phyloP scores from a whole-genome alignment of 306 rosid genomes.

The Begonia fuchsioides region DNA sequence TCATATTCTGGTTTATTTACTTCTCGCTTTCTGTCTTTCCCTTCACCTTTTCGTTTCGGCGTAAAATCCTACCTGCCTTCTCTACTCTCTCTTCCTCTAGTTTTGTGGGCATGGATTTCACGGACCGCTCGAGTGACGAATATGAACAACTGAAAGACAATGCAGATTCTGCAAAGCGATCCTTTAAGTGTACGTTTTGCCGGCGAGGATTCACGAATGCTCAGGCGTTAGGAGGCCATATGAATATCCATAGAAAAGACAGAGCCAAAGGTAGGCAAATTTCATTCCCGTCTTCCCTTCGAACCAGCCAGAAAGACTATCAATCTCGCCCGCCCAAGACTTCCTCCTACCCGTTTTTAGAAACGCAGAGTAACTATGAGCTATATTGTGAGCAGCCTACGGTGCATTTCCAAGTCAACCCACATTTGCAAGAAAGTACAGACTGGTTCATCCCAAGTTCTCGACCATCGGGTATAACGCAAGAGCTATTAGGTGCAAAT shows the following conservation, averaged over 20 bases:
- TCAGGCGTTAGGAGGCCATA: slow-evolving; percentile 90
- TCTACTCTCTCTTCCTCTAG: slow-evolving; percentile 5
- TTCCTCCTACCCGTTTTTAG: neutral
- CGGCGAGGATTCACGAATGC: slow-evolving; percentile 92
- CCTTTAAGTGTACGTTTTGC: slow-evolving; percentile 80
- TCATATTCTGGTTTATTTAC: slow-evolving; percentile 13
- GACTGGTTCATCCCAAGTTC: slow-evolving; percentile 14
- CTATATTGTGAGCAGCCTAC: slow-evolving; percentile 21
- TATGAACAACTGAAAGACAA: slow-evolving; percentile 13
- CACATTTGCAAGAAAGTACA: slow-evolving; percentile 5
- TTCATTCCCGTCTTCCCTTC: neutral
- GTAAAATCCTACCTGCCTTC: slow-evolving; percentile 11
- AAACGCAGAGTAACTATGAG: slow-evolving; percentile 2
- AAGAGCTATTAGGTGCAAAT: slow-evolving; percentile 42
- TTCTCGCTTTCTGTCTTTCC: slow-evolving; percentile 25
- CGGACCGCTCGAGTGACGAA: slow-evolving; percentile 54
- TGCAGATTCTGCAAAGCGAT: slow-evolving; percentile 21
- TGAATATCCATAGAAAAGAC: slow-evolving; percentile 86
- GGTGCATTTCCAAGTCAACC: slow-evolving; percentile 10
- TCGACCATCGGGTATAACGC: slow-evolving; percentile 19
- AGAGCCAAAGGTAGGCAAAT: slow-evolving; percentile 41
- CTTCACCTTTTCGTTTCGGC: slow-evolving; percentile 10
- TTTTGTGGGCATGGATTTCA: slow-evolving; percentile 22
- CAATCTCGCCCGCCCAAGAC: neutral
- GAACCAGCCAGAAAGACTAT: slow-evolving; percentile 8